phyloP scores from a whole-genome alignment of 1,284 basidiomycete genomes.

The Rhodotorula sp. region DNA sequence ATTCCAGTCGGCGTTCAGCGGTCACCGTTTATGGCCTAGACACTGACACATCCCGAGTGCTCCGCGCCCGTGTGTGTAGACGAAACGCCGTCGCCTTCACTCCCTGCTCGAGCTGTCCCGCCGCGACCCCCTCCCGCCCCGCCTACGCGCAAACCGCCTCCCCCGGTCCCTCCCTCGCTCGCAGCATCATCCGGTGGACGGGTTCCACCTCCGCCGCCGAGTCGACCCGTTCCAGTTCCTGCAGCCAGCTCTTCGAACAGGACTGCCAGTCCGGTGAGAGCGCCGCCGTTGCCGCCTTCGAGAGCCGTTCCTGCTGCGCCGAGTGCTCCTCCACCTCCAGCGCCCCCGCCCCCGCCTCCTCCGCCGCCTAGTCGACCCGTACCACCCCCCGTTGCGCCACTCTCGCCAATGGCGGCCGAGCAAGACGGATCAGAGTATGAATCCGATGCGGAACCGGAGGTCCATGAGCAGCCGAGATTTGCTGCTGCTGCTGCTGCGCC shows the following conservation, averaged over 20 bases:
- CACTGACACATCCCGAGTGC: too few relatives aligned
- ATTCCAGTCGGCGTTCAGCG: neutral
- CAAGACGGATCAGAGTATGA: neutral
- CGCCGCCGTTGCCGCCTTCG: neutral
- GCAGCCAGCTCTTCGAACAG: neutral
- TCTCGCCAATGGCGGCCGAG: neutral
- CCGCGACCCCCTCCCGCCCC: neutral
- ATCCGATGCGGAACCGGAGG: too few relatives aligned
- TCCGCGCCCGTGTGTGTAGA: too few relatives aligned
- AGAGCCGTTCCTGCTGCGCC: neutral
- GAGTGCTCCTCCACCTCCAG: conserved; percentile 1
- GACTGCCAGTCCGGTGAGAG: neutral
- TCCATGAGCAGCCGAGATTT: neutral
- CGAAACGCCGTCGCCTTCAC: neutral
- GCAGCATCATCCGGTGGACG: neutral
- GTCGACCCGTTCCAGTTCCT: neutral
- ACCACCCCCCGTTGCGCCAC: neutral
- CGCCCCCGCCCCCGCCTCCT: neutral
- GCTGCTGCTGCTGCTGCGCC: neutral
- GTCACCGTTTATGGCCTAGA: too few relatives aligned
- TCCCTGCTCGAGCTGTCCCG: neutral
- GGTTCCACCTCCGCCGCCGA: neutral
- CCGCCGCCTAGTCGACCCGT: conserved; percentile 1
- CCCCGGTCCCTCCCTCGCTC: neutral
- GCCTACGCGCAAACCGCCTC: conserved; percentile 1